Evolutionary conservation across 2,329 filamentous ascomycete genomes (phyloP).

Genomic region (Beauveria pseudobassiana): DNA sequence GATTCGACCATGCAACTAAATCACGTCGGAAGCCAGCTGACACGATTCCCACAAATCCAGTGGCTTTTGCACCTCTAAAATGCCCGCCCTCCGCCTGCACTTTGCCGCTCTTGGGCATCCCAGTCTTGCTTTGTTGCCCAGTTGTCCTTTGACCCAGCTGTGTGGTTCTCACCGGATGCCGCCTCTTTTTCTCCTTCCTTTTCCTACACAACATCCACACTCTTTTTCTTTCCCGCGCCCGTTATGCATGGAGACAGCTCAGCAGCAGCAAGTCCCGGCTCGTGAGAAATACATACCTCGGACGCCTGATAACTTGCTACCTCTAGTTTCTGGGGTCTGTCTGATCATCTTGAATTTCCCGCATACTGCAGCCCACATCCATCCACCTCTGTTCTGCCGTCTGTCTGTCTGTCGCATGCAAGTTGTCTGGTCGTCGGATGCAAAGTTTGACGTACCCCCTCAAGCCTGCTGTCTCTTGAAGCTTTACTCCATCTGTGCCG

Average conservation of each 20-base stretch:
- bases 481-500: too few species aligned
- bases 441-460: too few species aligned
- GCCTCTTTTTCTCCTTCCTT: not conserved
- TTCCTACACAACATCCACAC: not conserved
- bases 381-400: too few species aligned
- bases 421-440: too few species aligned
- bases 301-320: too few species aligned
- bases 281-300: too few species aligned
- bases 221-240: not conserved
- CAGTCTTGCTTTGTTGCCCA: not conserved
- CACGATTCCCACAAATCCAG: not conserved
- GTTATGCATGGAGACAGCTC: not conserved
- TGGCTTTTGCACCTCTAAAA: conserved; percentile 2
- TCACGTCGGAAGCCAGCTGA: not conserved
- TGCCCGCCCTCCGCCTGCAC: not conserved
- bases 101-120: not conserved
- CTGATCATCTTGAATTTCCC: too few species aligned
- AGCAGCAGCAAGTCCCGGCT: not conserved
- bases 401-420: too few species aligned
- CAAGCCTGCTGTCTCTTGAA: too few species aligned
- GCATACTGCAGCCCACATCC: too few species aligned
- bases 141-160: not conserved
- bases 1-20: not conserved
- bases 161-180: conserved; percentile 4
- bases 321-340: too few species aligned